A percentile compares a stretch with the other conserved stretches of the same genome.
Conservation (phyloP, 257 asterid genomes). For the Solanum chiquidenum region DNA sequence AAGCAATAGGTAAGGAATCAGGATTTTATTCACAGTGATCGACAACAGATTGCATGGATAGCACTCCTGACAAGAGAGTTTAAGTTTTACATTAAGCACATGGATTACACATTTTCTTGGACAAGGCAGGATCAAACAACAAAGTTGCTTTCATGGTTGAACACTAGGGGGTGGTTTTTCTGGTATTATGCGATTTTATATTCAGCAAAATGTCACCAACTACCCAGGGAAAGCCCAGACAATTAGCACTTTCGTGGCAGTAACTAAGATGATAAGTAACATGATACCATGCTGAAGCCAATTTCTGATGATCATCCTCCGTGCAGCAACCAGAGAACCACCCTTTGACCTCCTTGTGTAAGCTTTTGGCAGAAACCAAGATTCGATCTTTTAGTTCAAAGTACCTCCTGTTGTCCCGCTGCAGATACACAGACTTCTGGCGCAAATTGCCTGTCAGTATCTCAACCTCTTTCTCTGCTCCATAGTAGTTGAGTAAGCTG, state of each 20-base stretch:
- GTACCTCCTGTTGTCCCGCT: slow-evolving; percentile 67
- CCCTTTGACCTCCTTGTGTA: slow-evolving; percentile 63
- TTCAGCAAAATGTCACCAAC: slow-evolving; percentile 61
- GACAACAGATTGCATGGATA: not conserved
- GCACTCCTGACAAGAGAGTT: not conserved
- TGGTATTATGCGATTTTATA: slow-evolving; percentile 29
- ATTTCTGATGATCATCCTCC: slow-evolving; percentile 21
- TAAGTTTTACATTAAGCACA: not conserved
- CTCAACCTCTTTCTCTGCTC: slow-evolving; percentile 71
- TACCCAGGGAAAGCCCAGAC: slow-evolving; percentile 88
- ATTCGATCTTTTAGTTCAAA: slow-evolving; percentile 79
- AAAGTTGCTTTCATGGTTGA: not conserved
- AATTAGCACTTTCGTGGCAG: slow-evolving; percentile 31
- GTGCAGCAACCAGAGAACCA: slow-evolving; percentile 43
- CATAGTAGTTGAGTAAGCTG: slow-evolving; percentile 49
- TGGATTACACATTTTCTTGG: not conserved
- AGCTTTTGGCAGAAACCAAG: slow-evolving; percentile 53
- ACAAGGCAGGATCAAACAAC: not conserved
- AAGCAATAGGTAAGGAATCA: not conserved
- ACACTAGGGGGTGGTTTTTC: not conserved
- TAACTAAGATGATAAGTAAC: slow-evolving; percentile 58
- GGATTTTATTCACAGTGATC: not conserved
- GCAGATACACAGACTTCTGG: slow-evolving; percentile 49
- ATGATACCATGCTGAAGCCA: slow-evolving; percentile 90
- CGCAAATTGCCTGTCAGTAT: slow-evolving; percentile 67